A percentile compares a stretch with the other conserved stretches of the same genome.
Conservation (phyloP, 352 stramenopile species). For the Pythium grandisporangium region DNA sequence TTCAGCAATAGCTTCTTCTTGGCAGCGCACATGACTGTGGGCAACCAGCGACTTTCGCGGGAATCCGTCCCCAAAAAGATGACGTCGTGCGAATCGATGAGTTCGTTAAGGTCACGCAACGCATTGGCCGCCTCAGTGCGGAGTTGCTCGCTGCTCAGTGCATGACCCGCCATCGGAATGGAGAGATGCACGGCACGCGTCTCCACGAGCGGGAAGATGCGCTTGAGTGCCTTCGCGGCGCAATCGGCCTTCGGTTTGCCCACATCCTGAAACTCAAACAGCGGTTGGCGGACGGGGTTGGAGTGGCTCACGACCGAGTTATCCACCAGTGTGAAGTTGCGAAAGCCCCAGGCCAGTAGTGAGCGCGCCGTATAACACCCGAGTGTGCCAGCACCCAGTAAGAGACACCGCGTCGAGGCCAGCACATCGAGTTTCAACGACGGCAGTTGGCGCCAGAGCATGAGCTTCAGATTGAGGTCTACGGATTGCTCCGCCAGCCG, state of each 20-base stretch:
- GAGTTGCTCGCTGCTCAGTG: constrained; percentile 48
- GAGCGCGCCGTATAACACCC: constrained; percentile 94
- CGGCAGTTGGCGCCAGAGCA: constrained; percentile 97
- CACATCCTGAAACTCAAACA: constrained; percentile 95
- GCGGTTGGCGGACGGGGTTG: constrained; percentile 96
- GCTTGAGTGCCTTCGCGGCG: constrained; percentile 87
- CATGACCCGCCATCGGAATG: constrained; percentile 99
- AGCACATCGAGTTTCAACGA: constrained; percentile 89
- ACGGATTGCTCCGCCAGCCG: constrained; percentile 93
- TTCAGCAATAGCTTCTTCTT: constrained; percentile 89
- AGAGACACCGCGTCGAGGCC: constrained; percentile 88
- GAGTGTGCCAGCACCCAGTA: constrained; percentile 95
- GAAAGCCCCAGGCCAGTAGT: constrained; percentile 96
- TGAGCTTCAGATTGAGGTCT: constrained; percentile 98
- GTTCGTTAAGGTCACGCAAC: constrained; percentile 72
- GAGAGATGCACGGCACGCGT: constrained; percentile 84
- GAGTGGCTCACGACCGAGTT: constrained; percentile 96
- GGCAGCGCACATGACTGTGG: constrained; percentile 91
- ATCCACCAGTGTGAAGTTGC: constrained; percentile 97
- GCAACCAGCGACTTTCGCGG: constrained; percentile 97
- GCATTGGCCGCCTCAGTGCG: constrained; percentile 53
- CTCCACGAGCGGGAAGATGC: constrained; percentile 92
- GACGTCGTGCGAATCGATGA: constrained; percentile 93
- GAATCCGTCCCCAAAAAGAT: constrained; percentile 98
- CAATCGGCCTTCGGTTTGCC: constrained; percentile 91